These are phyloP conservation scores for Erythrobasidium yunnanense DNA, from an alignment of 768 basidiomycete genomes.

Conservation along the genomic window DNA sequence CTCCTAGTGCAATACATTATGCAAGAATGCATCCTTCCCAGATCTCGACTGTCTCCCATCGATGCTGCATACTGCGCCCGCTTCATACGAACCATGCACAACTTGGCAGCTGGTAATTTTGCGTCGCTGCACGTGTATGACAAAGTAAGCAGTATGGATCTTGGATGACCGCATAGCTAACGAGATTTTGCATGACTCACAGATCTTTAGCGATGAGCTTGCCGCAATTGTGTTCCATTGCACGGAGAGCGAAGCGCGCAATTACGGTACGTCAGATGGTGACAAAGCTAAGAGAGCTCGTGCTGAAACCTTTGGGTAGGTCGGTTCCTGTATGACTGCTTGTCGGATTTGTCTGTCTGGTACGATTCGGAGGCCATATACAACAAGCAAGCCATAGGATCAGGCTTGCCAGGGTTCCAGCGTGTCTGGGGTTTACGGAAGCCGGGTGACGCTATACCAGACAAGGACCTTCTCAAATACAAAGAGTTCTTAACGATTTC, in stretches of 20 bases:
- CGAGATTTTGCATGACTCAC: constrained; percentile 4
- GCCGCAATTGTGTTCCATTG: constrained; percentile 79
- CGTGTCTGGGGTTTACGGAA: constrained; percentile 46
- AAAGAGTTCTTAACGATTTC: constrained; percentile 57
- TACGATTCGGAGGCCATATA: constrained; percentile 53
- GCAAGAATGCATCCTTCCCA: constrained; percentile 85
- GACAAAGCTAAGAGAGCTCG: too few species aligned
- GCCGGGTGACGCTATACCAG: constrained; percentile 61
- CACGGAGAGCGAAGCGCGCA: constrained; percentile 89
- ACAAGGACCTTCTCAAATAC: constrained; percentile 59
- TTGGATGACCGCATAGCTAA: too few species aligned
- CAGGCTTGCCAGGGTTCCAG: constrained; percentile 44
- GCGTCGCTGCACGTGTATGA: constrained; percentile 75
- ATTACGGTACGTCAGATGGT: constrained; percentile 77
- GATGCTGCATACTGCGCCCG: constrained; percentile 91
- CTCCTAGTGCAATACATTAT: constrained; percentile 45
- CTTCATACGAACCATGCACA: constrained; percentile 77
- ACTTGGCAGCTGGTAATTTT: constrained; percentile 78
- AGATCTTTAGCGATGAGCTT: constrained; percentile 77
- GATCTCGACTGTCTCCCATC: constrained; percentile 85
- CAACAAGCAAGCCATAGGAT: constrained; percentile 53
- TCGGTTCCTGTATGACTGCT: constrained; percentile 69
- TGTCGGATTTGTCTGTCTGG: constrained; percentile 72
- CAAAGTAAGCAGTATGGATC: constrained; percentile 48
- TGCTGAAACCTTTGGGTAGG: too few species aligned